Base-by-base conservation (phyloP, 306 rosid genomes). In the Acacia confusa region DNA sequence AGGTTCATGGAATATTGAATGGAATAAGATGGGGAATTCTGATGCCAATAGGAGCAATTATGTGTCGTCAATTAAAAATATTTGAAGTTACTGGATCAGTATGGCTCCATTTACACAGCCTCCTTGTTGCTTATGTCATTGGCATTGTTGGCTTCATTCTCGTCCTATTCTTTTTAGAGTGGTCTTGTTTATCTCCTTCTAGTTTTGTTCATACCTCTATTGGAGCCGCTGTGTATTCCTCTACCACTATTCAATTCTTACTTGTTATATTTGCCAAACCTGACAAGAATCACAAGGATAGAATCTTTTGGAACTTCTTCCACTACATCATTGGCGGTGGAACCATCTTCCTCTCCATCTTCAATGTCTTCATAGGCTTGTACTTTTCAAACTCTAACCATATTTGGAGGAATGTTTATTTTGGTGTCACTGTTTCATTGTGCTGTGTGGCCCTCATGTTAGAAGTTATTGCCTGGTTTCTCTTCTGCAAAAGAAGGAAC, bases 301-400 rank as follows among this genome's bases (percentile, higher is more conserved):
- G 76, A 79, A 61, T 67, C 30, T 43, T 36, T 12, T 86, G 79
- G 86, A 79, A 79, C 8, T 16, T 70, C 9, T 85, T 79, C 36
- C 85, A 78, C 11, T 74, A 78, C 0, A 0, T 70, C 3, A 9
- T 78, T 7, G 83, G 88, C 3, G 78, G 74, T 64, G 10, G 67
- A 28, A 64, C 75, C 40, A 36, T 36, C 40, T 4, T 36, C 40
- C 7, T 36, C 40, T 36, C 40, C n/a, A n/a, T n/a, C n/a, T n/a
- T n/a, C n/a, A n/a, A n/a, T 1, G 1, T 80, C 8, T 72, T 72
- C 36, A 78, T 52, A 74, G 88, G 85, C 9, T 81, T 85, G 34
- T 82, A 71, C 12, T 45, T 85, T 0, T 41, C 79, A 1, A 36
- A 63, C 0, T 64, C 27, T 13, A 2, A 27, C 8, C 3, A 19